phyloP scores from a whole-genome alignment of 2,329 filamentous ascomycete species.

The Cryphonectria japonica region DNA sequence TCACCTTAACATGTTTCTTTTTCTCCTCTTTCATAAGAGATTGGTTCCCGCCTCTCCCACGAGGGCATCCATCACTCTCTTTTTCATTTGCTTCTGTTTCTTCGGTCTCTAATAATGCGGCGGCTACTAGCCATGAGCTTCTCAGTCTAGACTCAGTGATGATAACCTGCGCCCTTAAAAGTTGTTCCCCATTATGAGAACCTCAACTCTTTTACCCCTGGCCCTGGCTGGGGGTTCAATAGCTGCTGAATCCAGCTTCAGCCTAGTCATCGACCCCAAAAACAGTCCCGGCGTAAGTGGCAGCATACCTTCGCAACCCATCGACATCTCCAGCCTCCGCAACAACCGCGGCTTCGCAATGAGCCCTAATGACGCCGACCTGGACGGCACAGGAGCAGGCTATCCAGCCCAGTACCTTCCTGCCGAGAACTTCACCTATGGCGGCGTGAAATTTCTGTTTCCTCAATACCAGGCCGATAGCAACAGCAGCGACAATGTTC shows the following conservation, averaged over 20 bases:
- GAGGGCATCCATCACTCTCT: neutral
- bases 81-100: neutral
- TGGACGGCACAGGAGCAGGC: slow-evolving; percentile 29
- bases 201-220: neutral
- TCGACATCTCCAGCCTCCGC: slow-evolving; percentile 27
- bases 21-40: neutral
- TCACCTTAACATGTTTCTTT: neutral
- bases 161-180: neutral
- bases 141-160: neutral
- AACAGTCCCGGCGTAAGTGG: slow-evolving; percentile 25
- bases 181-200: neutral
- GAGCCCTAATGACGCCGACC: slow-evolving; percentile 30
- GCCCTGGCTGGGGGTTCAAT: slow-evolving; percentile 1
- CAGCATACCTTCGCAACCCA: slow-evolving; percentile 17
- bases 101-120: too few species aligned
- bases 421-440: slow-evolving; percentile 27
- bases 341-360: slow-evolving; percentile 31
- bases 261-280: slow-evolving; percentile 25
- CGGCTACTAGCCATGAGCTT: neutral
- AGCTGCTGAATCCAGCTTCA: slow-evolving; percentile 2
- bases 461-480: slow-evolving; percentile 24
- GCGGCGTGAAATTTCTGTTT: slow-evolving; percentile 30
- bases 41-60: neutral
- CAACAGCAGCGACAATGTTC: slow-evolving; percentile 30
- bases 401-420: slow-evolving; percentile 32